Base-by-base conservation (phyloP, 257 asterid genomes). In the Nicotiana sylvestris region DNA sequence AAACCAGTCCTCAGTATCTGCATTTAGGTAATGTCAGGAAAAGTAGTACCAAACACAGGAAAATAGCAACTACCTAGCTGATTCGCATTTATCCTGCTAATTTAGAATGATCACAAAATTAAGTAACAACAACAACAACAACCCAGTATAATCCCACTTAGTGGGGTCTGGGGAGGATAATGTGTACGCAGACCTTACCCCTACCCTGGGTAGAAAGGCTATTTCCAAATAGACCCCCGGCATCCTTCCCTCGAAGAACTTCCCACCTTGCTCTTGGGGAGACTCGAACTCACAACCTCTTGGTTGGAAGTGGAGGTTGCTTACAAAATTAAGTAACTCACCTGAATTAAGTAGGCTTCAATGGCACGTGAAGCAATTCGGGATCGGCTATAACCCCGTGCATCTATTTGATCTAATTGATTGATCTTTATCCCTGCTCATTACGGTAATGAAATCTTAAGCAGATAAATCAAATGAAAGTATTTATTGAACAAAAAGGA, bases 311-410 rank as follows among this genome's bases (percentile, higher is more conserved):
- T 21, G 21, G 21, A 21, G 21, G 21, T 21, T 21, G 21, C 21
- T 21, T 21, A 21, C 21, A 21, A 21, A 21, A 21, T 21, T 35
- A 10, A 78, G 6, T 16, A 78, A 82, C 66, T 81, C 32, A 89
- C 99, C 93, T 96, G 99, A 87, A 96, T 92, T 87, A 96, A 91
- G 88, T 96, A 96, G 85, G 98, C 99, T 87, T 96, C 99, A 83
- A 96, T 90, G 51, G 97, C 97, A 81, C 88, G 99, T 3, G 99
- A 94, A 17, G 99, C 90, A 67, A 96, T 85, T 81, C 82, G 91
- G 61, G 98, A 86, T 84, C 97, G 93, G 87, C 85, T 90, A 78
- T 87, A 96, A 66, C 99, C 97, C 68, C 88, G 92, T 29, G 88
- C 86, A 33, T 91, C 95, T 55, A 96, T 91, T 83, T 7, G 51